phyloP scores from a whole-genome alignment of 345 rosid genomes.

The Gossypium turneri region DNA sequence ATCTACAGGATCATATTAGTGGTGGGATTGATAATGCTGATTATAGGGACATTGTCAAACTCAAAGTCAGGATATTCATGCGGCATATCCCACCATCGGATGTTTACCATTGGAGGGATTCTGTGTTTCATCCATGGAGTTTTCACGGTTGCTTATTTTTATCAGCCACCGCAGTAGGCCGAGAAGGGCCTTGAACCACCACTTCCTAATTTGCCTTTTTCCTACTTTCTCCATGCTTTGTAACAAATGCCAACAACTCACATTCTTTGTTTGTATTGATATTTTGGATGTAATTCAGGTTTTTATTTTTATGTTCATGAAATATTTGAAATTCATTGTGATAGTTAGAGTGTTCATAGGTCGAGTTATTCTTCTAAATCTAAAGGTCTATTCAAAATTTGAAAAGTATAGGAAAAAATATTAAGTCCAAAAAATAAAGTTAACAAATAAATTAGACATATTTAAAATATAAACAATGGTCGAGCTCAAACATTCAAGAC shows the following conservation, averaged over 20 bases:
- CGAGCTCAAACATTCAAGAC: no score
- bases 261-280: not conserved
- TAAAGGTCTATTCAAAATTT: no score
- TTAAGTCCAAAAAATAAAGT: rapidly evolving
- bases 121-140: slow-evolving; percentile 81
- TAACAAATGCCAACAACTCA: not conserved
- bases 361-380: no score
- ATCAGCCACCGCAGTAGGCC: slow-evolving; percentile 58
- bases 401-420: no score
- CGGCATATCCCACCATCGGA: slow-evolving; percentile 54
- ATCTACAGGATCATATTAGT: slow-evolving; percentile 57
- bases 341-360: no score
- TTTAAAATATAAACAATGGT: no score
- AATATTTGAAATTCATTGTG: not conserved
- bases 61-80: slow-evolving; percentile 64
- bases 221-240: not conserved
- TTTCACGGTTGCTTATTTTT: slow-evolving; percentile 58
- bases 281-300: not conserved
- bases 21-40: slow-evolving; percentile 67
- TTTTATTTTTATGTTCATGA: not conserved
- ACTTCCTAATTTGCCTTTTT: slow-evolving; percentile 8
- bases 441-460: no score
- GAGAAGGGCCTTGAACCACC: slow-evolving; percentile 28
- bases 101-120: slow-evolving; percentile 67
- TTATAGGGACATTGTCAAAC: slow-evolving; percentile 58